Evolutionary conservation across 2,329 filamentous ascomycete species (phyloP), one percentile per base, ranked within the genome.

Genomic region (Beauveria asiatica): DNA sequence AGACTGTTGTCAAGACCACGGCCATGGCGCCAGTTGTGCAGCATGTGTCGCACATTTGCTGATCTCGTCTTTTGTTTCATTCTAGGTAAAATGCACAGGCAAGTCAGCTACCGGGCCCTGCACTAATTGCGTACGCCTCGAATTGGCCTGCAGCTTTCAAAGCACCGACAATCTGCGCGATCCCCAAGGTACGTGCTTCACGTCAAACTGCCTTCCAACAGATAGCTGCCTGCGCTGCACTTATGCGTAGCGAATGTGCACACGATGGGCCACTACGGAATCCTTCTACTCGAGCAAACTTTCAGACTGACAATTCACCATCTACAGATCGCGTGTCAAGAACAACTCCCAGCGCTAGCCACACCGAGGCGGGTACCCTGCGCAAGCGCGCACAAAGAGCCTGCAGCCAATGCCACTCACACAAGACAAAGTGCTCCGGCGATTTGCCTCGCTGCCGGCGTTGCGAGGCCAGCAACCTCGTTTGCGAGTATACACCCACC

Each of bases 381-480:
- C 69, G 75, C 25, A 76, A 75, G 59, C 70, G 75, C 41, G 75
- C 75, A 4, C 75, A 76, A 58, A 65, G 74, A 54, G 75, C 75
- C n/a, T 77, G 75, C 63, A 70, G 67, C 25, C 69, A 75, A 56
- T 77, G 75, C 37, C 75, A 76, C 62, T 61, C 69, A 3, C 74
- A 76, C 64, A 77, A 77, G 65, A 76, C 74, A 1, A 76, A 75
- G 61, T 77, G 75, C 61, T 76, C 74, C 1, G 74, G 75, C 21
- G 74, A 76, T 54, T 60, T 74, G 50, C 75, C 75, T 6, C 66
- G 66, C 30, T 77, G 75, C 62, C 70, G 72, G 62, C 67, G 75
- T 58, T 77, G 75, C 63, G 69, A 73, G 50, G 62, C 62, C 1
- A 65, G 66, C 33, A 67, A 69, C 27, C 62, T 76, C n/a, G 53